These are phyloP conservation scores for Macrocystidia cucumis DNA, from an alignment of 1,284 basidiomycete genomes.

Conservation along the genomic window DNA sequence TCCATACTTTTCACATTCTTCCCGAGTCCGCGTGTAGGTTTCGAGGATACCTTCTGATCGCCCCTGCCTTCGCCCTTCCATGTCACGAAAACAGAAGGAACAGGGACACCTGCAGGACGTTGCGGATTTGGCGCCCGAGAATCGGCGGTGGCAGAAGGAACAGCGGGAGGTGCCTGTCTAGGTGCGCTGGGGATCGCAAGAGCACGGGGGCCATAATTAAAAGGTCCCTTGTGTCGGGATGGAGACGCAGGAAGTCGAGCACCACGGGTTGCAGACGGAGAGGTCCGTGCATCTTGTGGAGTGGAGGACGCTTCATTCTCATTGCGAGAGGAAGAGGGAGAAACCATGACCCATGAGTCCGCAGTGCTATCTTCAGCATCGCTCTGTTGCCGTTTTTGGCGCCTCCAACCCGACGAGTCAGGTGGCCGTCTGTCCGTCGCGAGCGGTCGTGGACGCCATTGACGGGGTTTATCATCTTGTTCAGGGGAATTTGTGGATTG, in stretches of 20 bases:
- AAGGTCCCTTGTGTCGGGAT: constrained; percentile 19
- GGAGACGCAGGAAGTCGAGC: constrained; percentile 21
- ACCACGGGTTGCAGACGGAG: constrained; percentile 6
- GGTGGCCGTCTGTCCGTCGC: background rate
- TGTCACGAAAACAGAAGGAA: constrained; percentile 36
- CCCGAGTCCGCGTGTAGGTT: constrained; percentile 20
- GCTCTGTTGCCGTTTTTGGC: constrained; percentile 15
- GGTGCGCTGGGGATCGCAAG: constrained; percentile 29
- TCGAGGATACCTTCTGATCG: constrained; percentile 22
- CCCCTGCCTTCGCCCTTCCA: constrained; percentile 38
- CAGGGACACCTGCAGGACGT: constrained; percentile 24
- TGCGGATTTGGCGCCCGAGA: constrained; percentile 14
- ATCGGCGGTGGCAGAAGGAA: constrained; percentile 13
- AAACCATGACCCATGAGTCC: constrained; percentile 38
- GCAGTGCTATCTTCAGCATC: constrained; percentile 18
- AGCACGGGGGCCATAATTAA: constrained; percentile 21
- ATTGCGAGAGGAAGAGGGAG: constrained; percentile 21
- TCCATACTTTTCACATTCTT: constrained; percentile 52
- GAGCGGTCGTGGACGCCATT: constrained; percentile 18
- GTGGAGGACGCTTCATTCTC: constrained; percentile 22
- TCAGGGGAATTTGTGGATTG: constrained; percentile 29
- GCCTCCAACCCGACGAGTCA: background rate
- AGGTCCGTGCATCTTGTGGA: constrained; percentile 13
- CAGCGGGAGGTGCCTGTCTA: constrained; percentile 27
- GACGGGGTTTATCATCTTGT: constrained; percentile 24